These are phyloP conservation scores for Mucor mucedo DNA, from an alignment of 371 early-diverging fungal genomes.

Conservation along the genomic window DNA sequence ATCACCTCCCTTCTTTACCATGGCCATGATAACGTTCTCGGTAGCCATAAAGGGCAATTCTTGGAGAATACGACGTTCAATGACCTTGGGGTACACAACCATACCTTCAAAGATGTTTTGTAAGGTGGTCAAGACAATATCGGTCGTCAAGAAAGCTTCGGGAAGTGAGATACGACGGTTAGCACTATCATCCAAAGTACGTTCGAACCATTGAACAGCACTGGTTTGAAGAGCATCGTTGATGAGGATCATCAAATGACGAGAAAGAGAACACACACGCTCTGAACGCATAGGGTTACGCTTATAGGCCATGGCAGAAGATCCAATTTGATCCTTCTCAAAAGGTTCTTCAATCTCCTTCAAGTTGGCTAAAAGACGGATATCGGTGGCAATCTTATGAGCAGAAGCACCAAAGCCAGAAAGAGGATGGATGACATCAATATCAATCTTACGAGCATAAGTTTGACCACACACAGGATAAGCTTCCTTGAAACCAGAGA, in stretches of 20 bases:
- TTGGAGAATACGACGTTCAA: slow-evolving; percentile 87
- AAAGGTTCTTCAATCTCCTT: slow-evolving; percentile 99
- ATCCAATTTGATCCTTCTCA: slow-evolving; percentile 98
- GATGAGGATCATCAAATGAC: slow-evolving; percentile 93
- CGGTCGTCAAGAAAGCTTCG: slow-evolving; percentile 96
- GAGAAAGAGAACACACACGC: slow-evolving; percentile 94
- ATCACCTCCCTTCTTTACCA: slow-evolving; percentile 96
- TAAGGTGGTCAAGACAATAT: slow-evolving; percentile 90
- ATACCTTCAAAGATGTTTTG: slow-evolving; percentile 96
- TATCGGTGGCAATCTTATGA: slow-evolving; percentile 97
- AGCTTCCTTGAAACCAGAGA: slow-evolving; percentile 83
- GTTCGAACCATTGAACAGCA: slow-evolving; percentile 96
- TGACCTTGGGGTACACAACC: slow-evolving; percentile 97
- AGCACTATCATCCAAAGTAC: slow-evolving; percentile 96
- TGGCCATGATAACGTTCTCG: slow-evolving; percentile 98
- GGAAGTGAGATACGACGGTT: slow-evolving; percentile 96
- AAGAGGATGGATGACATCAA: slow-evolving; percentile 87
- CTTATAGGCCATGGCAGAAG: slow-evolving; percentile 99
- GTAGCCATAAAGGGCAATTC: slow-evolving; percentile 99
- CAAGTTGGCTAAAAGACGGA: slow-evolving; percentile 92
- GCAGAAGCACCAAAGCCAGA: slow-evolving; percentile 95
- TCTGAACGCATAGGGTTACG: slow-evolving; percentile 99
- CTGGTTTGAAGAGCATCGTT: slow-evolving; percentile 90
- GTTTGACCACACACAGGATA: slow-evolving; percentile 98
- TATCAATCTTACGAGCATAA: slow-evolving; percentile 96